Conservation (phyloP, 2,329 filamentous ascomycete genomes). For the Metarhizium guizhouense region DNA sequence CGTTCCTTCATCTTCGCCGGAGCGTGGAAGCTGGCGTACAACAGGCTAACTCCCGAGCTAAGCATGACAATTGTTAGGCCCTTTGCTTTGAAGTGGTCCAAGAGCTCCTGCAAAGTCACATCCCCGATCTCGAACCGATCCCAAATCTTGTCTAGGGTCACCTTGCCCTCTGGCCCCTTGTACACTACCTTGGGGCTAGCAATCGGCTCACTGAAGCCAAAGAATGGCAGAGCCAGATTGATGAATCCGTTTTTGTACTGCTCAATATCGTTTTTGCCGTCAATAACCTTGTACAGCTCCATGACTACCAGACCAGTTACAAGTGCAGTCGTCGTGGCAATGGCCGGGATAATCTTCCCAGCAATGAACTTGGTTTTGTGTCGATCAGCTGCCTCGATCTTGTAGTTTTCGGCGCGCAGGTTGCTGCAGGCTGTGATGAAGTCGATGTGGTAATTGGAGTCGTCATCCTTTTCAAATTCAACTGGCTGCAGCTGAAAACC, state of each 20-base stretch:
- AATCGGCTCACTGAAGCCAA: constrained; percentile 96
- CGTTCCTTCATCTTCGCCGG: constrained; percentile 72
- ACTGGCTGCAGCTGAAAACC: constrained; percentile 87
- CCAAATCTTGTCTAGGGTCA: constrained; percentile 92
- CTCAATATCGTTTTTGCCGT: constrained; percentile 93
- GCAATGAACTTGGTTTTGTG: constrained; percentile 99
- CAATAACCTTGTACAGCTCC: constrained; percentile 93
- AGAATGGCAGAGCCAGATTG: constrained; percentile 93
- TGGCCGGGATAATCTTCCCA: constrained; percentile 97
- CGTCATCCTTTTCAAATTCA: constrained; percentile 98
- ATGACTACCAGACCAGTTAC: constrained; percentile 89
- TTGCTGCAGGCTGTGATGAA: constrained; percentile 98
- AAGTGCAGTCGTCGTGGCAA: constrained; percentile 91
- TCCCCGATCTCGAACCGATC: constrained; percentile 89
- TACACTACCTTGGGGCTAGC: constrained; percentile 89
- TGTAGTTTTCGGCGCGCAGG: constrained; percentile 94
- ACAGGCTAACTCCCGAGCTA: constrained; percentile 89
- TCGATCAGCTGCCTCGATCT: constrained; percentile 82
- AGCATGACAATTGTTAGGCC: constrained; percentile 85
- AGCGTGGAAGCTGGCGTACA: constrained; percentile 91
- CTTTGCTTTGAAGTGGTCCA: constrained; percentile 71
- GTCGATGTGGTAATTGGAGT: constrained; percentile 96
- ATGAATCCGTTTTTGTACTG: constrained; percentile 99
- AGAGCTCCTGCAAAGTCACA: constrained; percentile 74
- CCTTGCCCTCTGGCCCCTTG: constrained; percentile 66